Conservation (phyloP, 192 early-diverging fungal genomes). For the Phlyctochytrium arcticum region DNA sequence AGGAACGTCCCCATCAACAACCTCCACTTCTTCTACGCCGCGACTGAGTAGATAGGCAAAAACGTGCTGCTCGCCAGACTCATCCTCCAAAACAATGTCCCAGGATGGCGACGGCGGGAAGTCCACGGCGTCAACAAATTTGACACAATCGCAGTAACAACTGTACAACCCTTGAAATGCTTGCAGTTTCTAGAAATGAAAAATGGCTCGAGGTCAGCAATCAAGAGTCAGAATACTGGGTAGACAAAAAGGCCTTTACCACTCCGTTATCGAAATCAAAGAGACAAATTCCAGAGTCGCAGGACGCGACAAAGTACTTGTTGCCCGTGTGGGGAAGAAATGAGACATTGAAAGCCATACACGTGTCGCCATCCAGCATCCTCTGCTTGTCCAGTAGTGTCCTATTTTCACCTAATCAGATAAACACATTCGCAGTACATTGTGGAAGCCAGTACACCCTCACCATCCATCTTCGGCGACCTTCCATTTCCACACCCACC, state of each 20-base stretch:
- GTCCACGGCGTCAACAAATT: slow-evolving; percentile 77
- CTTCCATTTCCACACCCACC: slow-evolving; percentile 88
- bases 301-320: slow-evolving; percentile 86
- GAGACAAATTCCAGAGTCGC: slow-evolving; percentile 81
- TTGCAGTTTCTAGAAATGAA: slow-evolving; percentile 40
- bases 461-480: slow-evolving; percentile 78
- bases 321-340: slow-evolving; percentile 93
- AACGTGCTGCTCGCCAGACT: slow-evolving; percentile 31
- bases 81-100: slow-evolving; percentile 17
- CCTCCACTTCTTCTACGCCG: slow-evolving; percentile 76
- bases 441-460: too few species aligned
- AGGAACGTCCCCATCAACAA: slow-evolving; percentile 67
- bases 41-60: slow-evolving; percentile 82
- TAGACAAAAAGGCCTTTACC: too few species aligned
- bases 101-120: slow-evolving; percentile 32
- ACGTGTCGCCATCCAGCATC: slow-evolving; percentile 79
- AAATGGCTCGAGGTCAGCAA: too few species aligned
- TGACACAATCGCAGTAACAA: slow-evolving; percentile 93
- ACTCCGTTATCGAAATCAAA: slow-evolving; percentile 81
- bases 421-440: too few species aligned
- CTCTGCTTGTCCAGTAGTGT: slow-evolving; percentile 58
- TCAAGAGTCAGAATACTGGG: too few species aligned
- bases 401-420: slow-evolving; percentile 4
- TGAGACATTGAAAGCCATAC: slow-evolving; percentile 94
- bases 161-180: slow-evolving; percentile 71